Evolutionary conservation across 2,329 filamentous ascomycete genomes (phyloP), one percentile per base, ranked within the genome.

Genomic region (Blastomyces percursus): DNA sequence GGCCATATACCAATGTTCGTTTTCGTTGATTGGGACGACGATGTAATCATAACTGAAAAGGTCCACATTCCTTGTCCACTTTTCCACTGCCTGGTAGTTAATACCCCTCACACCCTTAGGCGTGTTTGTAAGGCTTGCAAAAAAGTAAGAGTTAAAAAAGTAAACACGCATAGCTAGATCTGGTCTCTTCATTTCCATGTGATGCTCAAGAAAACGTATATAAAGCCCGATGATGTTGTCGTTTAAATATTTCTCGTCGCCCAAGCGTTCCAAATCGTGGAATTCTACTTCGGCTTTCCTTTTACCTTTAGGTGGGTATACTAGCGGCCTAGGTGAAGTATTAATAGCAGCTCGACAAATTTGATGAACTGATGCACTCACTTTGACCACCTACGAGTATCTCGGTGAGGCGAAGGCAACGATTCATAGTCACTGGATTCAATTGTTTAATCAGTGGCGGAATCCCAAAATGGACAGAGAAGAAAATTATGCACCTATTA

Each of bases 101-200:
- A 96, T 88, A 0, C 74, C 76, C 58, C 78, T 74, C 67, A 75
- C 78, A 44, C 84, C 79, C 63, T 80, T 80, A 19, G 76, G 73
- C 8, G 75, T 75, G 40, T 84, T 86, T 21, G 83, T 90, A 54
- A 97, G 80, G 57, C 86, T 87, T 24, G 87, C 85, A 71, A 89
- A 97, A 75, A 97, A 96, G 75, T 91, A 96, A 0, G 90, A 94
- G 72, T 92, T 97, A 78, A 96, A 93, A 68, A 96, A 89, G 72
- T 95, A 90, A 3, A 96, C 85, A 60, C 85, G 84, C 64, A 84
- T 79, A 0, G 85, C 77, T 3, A 86, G 68, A 55, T 84, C 78
- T 0, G 84, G 81, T 1, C 81, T 79, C 12, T 81, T 77, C 48
- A 78, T 74, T 66, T 85, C 81, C 44, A 88, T 73, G 51, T 82